Evolutionary conservation across 495 filamentous ascomycete genomes (phyloP), one percentile per base, ranked within the genome.

Genomic region (Staphylotrichum tortipilum): DNA sequence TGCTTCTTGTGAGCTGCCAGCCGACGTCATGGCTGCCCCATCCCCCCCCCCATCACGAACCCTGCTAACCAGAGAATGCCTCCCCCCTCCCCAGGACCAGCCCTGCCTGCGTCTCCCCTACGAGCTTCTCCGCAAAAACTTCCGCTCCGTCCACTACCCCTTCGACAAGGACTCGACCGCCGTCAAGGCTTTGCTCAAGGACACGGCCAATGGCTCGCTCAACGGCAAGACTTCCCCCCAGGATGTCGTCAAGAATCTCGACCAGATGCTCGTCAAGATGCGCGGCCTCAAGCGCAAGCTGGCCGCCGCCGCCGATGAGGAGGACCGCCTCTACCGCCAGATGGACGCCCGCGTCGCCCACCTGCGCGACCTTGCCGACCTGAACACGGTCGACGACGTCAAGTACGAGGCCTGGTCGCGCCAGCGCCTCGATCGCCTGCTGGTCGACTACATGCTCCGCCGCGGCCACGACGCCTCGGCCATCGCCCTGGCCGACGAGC

Each of bases 401-500:
- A 89, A 88, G 56, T 98, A 97, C 67, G 94, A 96, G 57, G 71
- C 78, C 45, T 98, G 94, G 94, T 86, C 85, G 34, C 76, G 84
- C 31, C 73, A 78, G 10, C 77, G 92, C 28, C 72, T 97, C 47
- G 84, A 95, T 69, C 75, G 94, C 21, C 70, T 97, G 34, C 63
- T 98, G 39, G 86, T 94, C 33, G 92, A 98, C 65, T 94, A 94
- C 67, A 71, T 97, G 61, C 68, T 96, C 36, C 78, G 92, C 22
- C 82, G 81, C 47, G 91, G 91, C 19, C 94, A 91, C 62, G 76
- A 75, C 26, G 78, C 85, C 15, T 92, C 84, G 63, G 92, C 91
- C 9, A 72, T 69, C 43, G 76, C 79, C 33, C 67, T 97, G 28
- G 88, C 89, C 1, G 60, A 71, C 42, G 84, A 85, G 61, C 84